A percentile compares a stretch with the other conserved stretches of the same genome.
Conservation (phyloP, 208 protist species). For the Zelonia costaricensis region DNA sequence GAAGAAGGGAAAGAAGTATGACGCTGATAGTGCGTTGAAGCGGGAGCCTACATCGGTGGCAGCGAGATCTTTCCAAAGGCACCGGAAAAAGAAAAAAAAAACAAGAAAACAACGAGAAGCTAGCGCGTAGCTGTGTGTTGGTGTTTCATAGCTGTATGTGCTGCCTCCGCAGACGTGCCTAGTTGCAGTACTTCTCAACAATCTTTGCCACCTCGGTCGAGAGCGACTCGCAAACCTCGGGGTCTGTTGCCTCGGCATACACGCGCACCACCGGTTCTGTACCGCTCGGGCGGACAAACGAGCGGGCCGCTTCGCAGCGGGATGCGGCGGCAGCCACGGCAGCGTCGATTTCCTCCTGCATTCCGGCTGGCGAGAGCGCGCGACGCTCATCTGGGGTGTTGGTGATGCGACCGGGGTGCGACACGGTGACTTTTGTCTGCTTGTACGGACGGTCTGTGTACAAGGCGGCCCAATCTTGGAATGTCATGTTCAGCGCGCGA, state of each 20-base stretch:
- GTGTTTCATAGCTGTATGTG: too few species aligned
- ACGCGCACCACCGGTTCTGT: conserved; percentile 95
- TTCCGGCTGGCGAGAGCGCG: conserved; percentile 48
- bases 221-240: conserved; percentile 38
- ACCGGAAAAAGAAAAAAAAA: too few species aligned
- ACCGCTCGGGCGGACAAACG: conserved; percentile 94
- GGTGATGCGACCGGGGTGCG: conserved; percentile 52
- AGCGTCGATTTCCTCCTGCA: conserved; percentile 86
- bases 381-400: conserved; percentile 77
- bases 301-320: conserved; percentile 28
- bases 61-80: too few species aligned
- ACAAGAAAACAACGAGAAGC: not conserved
- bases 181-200: conserved; percentile 45
- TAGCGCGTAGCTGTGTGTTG: conserved; percentile 5
- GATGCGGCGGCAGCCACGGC: conserved; percentile 36
- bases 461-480: conserved; percentile 46
- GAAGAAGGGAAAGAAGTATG: too few species aligned
- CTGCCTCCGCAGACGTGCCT: not conserved
- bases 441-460: conserved; percentile 67
- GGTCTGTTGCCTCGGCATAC: conserved; percentile 74
- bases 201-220: conserved; percentile 28
- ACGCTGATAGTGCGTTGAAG: too few species aligned
- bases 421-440: conserved; percentile 58
- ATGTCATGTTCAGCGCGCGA: conserved; percentile 33
- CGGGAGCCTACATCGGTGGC: too few species aligned